Conservation (phyloP, 2,329 filamentous ascomycete genomes). For the Huntiella decipiens region DNA sequence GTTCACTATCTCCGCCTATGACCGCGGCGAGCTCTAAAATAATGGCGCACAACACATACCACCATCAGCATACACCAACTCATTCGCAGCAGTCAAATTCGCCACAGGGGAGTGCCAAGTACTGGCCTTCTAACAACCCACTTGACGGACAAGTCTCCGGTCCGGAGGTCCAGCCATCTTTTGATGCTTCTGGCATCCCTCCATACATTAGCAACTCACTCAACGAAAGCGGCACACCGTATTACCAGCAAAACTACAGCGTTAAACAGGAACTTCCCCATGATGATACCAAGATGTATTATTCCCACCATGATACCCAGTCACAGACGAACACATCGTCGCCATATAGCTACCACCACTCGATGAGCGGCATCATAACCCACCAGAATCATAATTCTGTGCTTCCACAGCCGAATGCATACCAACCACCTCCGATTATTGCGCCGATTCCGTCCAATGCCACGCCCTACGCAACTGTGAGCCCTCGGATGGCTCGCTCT, state of each 20-base stretch:
- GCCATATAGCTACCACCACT: too few relatives aligned
- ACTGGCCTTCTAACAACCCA: too few relatives aligned
- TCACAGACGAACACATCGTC: background rate
- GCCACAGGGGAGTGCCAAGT: too few relatives aligned
- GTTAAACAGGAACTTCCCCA: background rate
- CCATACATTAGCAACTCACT: slow-evolving; percentile 13
- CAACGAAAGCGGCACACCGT: background rate
- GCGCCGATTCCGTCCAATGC: too few relatives aligned
- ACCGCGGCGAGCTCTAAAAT: slow-evolving; percentile 19
- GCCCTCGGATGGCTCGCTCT: too few relatives aligned
- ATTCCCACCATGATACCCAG: slow-evolving; percentile 3
- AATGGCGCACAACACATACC: slow-evolving; percentile 9
- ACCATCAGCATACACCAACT: slow-evolving; percentile 27
- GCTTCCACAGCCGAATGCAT: too few relatives aligned
- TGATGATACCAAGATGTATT: background rate
- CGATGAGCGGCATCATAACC: too few relatives aligned
- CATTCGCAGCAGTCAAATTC: slow-evolving; percentile 14
- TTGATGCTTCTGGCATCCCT: background rate
- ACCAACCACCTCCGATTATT: too few relatives aligned
- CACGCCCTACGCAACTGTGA: too few relatives aligned
- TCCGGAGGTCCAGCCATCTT: too few relatives aligned
- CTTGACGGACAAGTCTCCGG: too few relatives aligned
- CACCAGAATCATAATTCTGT: too few relatives aligned
- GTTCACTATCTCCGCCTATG: slow-evolving; percentile 19
- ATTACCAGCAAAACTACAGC: background rate